Evolutionary conservation across 352 stramenopile genomes (phyloP), one percentile per base, ranked within the genome.

Genomic region (Pseudoperonospora humuli): DNA sequence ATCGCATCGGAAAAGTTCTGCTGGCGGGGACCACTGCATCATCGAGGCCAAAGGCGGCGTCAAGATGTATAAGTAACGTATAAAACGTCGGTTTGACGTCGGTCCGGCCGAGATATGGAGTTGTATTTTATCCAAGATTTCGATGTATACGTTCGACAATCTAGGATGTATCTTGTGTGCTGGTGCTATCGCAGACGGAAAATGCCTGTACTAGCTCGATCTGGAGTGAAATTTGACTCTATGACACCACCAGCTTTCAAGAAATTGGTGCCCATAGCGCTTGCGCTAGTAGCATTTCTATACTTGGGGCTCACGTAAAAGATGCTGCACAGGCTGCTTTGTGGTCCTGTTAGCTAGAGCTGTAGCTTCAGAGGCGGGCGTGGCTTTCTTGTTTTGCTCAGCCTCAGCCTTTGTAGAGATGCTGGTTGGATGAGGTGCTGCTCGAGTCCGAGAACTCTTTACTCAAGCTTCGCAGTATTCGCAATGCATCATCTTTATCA

Each of bases 341-440:
- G 93, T 52, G 93, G 92, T 23, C 94, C 65, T 98, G 19, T 57
- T 98, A 11, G 94, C 94, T 54, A 48, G 76, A 50, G 91, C 91
- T 14, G 85, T 97, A 5, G 94, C 94, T 1, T 90, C 84, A 4
- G 93, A 98, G 63, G 88, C 95, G 1, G 84, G 85, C 29, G 92
- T 97, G 2, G 85, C 92, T 5, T 98, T 98, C 61, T 85, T 98
- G 32, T 96, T 86, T 50, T 95, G 92, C 51, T 97, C 88, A 21
- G 95, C 89, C 28, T 97, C 89, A n/a, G 92, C 98, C 54, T 98
- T 98, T 68, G 89, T 98, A 7, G 95, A 98, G 53, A 96, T 98
- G 89, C 90, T 97, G 24, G 95, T 98, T 4, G 94, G 94, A 40
- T 76, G 95, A 38, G 94, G 94, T 36, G 91, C 93, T 3, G 91